These are phyloP conservation scores for Epichloe scottii DNA, from an alignment of 2,329 filamentous ascomycete species.

Conservation along the genomic window DNA sequence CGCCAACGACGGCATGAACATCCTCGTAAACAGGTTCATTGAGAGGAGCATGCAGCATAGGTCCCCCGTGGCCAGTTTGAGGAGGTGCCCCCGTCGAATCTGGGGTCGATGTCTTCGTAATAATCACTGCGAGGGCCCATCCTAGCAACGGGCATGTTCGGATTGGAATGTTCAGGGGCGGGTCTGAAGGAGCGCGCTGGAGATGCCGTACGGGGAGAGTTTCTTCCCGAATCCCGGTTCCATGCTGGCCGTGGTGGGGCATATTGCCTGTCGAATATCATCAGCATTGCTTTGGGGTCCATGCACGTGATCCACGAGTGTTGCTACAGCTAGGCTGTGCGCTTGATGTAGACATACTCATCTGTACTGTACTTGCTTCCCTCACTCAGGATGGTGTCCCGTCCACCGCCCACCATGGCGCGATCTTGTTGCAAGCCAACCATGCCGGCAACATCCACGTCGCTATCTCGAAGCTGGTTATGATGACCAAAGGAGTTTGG, in stretches of 20 bases:
- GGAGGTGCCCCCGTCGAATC: constrained; percentile 37
- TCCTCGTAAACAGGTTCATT: constrained; percentile 47
- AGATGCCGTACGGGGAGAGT: constrained; percentile 33
- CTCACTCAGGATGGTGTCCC: constrained; percentile 47
- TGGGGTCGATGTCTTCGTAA: constrained; percentile 88
- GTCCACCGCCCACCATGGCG: constrained; percentile 17
- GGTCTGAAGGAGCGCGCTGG: constrained; percentile 26
- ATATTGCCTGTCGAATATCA: constrained; percentile 29
- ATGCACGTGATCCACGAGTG: too few species aligned
- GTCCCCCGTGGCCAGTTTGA: constrained; percentile 28
- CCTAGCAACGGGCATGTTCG: constrained; percentile 22
- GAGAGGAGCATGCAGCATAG: constrained; percentile 13
- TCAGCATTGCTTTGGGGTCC: background rate
- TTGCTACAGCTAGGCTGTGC: background rate
- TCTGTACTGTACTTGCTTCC: constrained; percentile 61
- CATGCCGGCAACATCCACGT: constrained; percentile 63
- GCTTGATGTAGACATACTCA: constrained; percentile 37
- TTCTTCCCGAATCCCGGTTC: constrained; percentile 33
- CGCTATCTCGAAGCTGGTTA: constrained; percentile 45
- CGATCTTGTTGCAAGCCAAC: constrained; percentile 52
- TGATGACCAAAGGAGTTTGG: constrained; percentile 32
- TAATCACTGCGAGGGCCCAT: constrained; percentile 40
- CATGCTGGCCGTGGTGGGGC: constrained; percentile 44
- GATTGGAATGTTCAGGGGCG: constrained; percentile 24
- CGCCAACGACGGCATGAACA: constrained; percentile 35